A percentile compares a stretch with the other conserved stretches of the same genome.
Evolutionary conservation across 2,329 filamentous ascomycete genomes (phyloP).

Genomic region (Xenoacremonium recifei): DNA sequence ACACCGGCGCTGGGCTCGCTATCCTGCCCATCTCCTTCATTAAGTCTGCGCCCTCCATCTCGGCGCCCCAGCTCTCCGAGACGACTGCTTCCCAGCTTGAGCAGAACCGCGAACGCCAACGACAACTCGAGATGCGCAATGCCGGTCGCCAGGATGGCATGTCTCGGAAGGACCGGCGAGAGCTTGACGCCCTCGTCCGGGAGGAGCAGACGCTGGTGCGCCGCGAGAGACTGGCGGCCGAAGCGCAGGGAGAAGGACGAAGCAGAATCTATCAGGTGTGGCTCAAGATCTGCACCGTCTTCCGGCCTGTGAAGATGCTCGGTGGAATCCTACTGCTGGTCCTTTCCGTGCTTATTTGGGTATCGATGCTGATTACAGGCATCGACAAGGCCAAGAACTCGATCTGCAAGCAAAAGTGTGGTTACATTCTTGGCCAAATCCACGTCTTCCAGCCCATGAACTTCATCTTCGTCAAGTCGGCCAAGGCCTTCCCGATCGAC

Average conservation of each 20-base stretch:
- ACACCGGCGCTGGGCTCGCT: constrained; percentile 86
- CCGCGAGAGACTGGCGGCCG: constrained; percentile 81
- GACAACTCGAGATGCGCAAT: constrained; percentile 85
- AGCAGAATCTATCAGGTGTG: constrained; percentile 72
- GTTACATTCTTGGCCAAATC: constrained; percentile 83
- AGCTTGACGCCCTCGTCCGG: constrained; percentile 80
- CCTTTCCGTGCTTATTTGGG: constrained; percentile 73
- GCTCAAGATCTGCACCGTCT: constrained; percentile 77
- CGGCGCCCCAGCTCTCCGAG: constrained; percentile 73
- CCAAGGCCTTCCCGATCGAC: constrained; percentile 85
- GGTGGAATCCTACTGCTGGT: constrained; percentile 77
- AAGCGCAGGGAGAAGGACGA: constrained; percentile 75
- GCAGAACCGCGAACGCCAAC: constrained; percentile 85
- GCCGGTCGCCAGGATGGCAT: constrained; percentile 72
- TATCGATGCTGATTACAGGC: constrained; percentile 90
- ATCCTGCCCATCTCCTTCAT: constrained; percentile 88
- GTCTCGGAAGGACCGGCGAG: constrained; percentile 80
- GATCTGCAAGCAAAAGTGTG: constrained; percentile 84
- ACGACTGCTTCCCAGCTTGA: constrained; percentile 79
- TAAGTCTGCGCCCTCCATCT: constrained; percentile 85
- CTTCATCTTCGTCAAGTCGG: constrained; percentile 73
- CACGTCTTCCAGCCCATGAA: constrained; percentile 96
- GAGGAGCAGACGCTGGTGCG: constrained; percentile 92
- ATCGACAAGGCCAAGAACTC: constrained; percentile 98
- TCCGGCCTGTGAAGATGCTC: constrained; percentile 85